Base-by-base conservation (phyloP, 176 grass and related monocot species). In the Oryza meridionalis region DNA sequence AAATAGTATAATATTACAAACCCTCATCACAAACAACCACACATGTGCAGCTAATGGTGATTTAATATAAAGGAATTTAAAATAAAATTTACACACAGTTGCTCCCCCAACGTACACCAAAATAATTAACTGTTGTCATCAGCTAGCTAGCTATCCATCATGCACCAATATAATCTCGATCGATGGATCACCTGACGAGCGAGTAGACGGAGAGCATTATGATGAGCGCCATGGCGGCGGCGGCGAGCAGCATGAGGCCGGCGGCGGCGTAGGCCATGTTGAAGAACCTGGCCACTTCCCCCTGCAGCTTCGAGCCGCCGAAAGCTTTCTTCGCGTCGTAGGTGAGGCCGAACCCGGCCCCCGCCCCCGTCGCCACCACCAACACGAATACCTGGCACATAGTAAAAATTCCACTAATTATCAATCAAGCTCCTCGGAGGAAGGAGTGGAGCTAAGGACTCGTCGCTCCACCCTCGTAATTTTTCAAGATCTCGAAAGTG, bases 181-280 rank as follows among this genome's bases (percentile, higher is more conserved):
- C 6, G n/a, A n/a, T n/a, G n/a, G 11, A 78, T 82, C 55, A 78
- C 73, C 49, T 78, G 55, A 77, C 67, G 5, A 88, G 43, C 8
- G 67, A 63, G 25, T 65, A 72, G 31, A 83, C 43, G 16, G 80
- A 83, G 29, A 78, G 11, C 43, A 83, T 42, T 12, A 65, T 13
- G 9, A 71, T 19, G 2, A 49, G 11, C 6, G 43, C 67, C 5
- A 40, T 42, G 67, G 42, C 53, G 25, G 17, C 75, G 27, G 86
- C 74, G 19, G 86, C 74, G 0, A 21, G 25, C 15, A 88, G 16
- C 66, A 82, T 88, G 66, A 88, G 73, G 4, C 66, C 12, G 0
- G 73, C 38, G 0, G 79, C 62, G 10, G 2, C 29, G 15, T 50
- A 88, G 10, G 53, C 86, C 2, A 70, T 10, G 13, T 49, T 1